A percentile compares a stretch with the other conserved stretches of the same genome.
Conservation (phyloP, 352 stramenopile genomes). For the Phytophthora melonis region DNA sequence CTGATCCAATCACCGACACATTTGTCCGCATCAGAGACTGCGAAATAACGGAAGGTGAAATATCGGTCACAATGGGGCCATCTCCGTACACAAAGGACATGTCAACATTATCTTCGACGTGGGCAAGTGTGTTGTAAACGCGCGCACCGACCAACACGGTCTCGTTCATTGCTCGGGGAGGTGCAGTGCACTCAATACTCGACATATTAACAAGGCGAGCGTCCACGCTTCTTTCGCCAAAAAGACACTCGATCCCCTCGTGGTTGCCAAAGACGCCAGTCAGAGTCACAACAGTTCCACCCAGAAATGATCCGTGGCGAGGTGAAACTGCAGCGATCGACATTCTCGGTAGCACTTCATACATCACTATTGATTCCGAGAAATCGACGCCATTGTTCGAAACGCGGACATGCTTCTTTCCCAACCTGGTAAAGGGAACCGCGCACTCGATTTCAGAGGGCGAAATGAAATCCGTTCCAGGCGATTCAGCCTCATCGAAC, state of each 20-base stretch:
- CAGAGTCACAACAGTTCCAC: slow-evolving; percentile 52
- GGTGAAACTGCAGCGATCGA: slow-evolving; percentile 47
- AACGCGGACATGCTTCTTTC: slow-evolving; percentile 50
- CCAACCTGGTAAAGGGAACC: slow-evolving; percentile 56
- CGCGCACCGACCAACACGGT: slow-evolving; percentile 33
- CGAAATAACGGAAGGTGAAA: slow-evolving; percentile 47
- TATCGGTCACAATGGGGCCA: slow-evolving; percentile 32
- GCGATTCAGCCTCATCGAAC: slow-evolving; percentile 48
- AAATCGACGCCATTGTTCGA: slow-evolving; percentile 76
- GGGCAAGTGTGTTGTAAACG: slow-evolving; percentile 41
- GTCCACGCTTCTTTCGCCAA: slow-evolving; percentile 40
- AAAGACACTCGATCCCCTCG: slow-evolving; percentile 51
- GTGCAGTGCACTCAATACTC: slow-evolving; percentile 44
- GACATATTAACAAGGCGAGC: slow-evolving; percentile 38
- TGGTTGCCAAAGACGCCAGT: slow-evolving; percentile 47
- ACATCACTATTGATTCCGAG: slow-evolving; percentile 23
- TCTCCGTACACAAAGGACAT: slow-evolving; percentile 40
- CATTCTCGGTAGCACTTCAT: slow-evolving; percentile 49
- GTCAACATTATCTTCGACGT: slow-evolving; percentile 13
- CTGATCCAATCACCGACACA: slow-evolving; percentile 41
- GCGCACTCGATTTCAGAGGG: slow-evolving; percentile 57
- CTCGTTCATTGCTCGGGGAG: slow-evolving; percentile 17
- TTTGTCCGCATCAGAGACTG: slow-evolving; percentile 28
- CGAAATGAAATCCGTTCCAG: slow-evolving; percentile 52
- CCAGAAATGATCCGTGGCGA: slow-evolving; percentile 34